Evolutionary conservation across 345 rosid genomes (phyloP).

Genomic region (Draba incana): DNA sequence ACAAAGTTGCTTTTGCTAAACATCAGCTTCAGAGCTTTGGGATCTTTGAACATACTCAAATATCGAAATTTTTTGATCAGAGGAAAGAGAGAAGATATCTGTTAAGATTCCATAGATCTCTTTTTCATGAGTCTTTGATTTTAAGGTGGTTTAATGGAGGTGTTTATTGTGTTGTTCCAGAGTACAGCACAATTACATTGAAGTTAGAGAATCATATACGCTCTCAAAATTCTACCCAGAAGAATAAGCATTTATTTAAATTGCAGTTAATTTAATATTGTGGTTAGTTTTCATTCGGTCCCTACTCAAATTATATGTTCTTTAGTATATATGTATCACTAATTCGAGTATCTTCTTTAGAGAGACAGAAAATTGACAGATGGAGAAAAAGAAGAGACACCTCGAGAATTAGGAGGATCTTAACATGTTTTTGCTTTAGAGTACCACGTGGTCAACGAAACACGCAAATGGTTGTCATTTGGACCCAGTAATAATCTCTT

Average conservation of each 20-base stretch:
- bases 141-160: background rate
- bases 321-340: background rate
- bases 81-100: too few relatives aligned
- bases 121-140: too few relatives aligned
- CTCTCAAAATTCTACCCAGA: background rate
- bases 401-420: slow-evolving; percentile 17
- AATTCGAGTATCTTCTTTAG: slow-evolving; percentile 15
- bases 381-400: slow-evolving; percentile 13
- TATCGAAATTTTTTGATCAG: too few relatives aligned
- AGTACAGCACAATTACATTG: slow-evolving; percentile 1
- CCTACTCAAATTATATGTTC: background rate
- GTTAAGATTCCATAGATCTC: too few relatives aligned
- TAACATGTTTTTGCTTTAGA: slow-evolving; percentile 25
- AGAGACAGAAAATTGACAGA: slow-evolving; percentile 25
- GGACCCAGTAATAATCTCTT: slow-evolving; percentile 18
- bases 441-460: slow-evolving; percentile 30
- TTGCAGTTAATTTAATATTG: slow-evolving; percentile 11
- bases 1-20: too few relatives aligned
- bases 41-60: too few relatives aligned
- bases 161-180: slow-evolving; percentile 13
- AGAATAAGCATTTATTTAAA: slow-evolving; percentile 19
- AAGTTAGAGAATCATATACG: slow-evolving; percentile 5
- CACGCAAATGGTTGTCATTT: slow-evolving; percentile 30
- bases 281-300: slow-evolving; percentile 21
- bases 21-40: too few relatives aligned